A percentile compares a stretch with the other conserved stretches of the same genome.
Conservation (phyloP, 345 rosid genomes). For the Arabidopsis arenosa region DNA sequence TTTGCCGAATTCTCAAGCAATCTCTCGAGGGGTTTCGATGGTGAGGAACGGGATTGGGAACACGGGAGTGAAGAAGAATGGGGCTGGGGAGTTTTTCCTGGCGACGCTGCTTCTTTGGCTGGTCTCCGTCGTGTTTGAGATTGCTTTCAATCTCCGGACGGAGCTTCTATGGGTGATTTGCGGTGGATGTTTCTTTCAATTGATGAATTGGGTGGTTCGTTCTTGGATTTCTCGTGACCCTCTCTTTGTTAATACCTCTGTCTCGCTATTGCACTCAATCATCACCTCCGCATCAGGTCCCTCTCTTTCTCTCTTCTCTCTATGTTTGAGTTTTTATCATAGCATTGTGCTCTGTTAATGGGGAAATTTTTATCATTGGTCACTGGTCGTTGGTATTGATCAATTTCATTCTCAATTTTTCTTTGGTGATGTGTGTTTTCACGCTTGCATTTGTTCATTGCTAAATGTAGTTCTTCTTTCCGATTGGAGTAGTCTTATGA, state of each 20-base stretch:
- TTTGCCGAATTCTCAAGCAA: not conserved
- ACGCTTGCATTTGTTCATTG: not conserved
- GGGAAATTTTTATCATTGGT: not conserved
- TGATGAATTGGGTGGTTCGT: slow-evolving; percentile 69
- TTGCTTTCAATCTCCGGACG: slow-evolving; percentile 59
- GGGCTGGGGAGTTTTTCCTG: slow-evolving; percentile 64
- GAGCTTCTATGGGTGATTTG: slow-evolving; percentile 60
- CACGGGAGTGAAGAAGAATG: slow-evolving; percentile 44
- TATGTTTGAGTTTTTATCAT: not conserved
- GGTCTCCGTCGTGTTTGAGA: slow-evolving; percentile 79
- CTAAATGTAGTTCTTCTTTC: not conserved
- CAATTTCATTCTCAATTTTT: not conserved
- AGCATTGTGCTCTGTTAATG: not conserved
- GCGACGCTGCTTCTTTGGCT: slow-evolving; percentile 89
- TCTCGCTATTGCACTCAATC: slow-evolving; percentile 87
- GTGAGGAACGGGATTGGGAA: slow-evolving; percentile 35
- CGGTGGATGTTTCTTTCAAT: slow-evolving; percentile 70
- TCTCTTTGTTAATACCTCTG: slow-evolving; percentile 84
- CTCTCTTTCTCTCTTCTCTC: not conserved
- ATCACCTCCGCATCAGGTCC: slow-evolving; percentile 81
- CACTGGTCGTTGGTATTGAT: not conserved
- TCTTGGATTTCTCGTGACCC: slow-evolving; percentile 71
- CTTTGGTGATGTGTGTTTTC: not conserved
- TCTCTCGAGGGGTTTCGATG: slow-evolving; percentile 13
- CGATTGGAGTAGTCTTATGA: too few relatives aligned